Evolutionary conservation across 2,329 filamentous ascomycete genomes (phyloP).

Genomic region (Waltergamsia citrina): DNA sequence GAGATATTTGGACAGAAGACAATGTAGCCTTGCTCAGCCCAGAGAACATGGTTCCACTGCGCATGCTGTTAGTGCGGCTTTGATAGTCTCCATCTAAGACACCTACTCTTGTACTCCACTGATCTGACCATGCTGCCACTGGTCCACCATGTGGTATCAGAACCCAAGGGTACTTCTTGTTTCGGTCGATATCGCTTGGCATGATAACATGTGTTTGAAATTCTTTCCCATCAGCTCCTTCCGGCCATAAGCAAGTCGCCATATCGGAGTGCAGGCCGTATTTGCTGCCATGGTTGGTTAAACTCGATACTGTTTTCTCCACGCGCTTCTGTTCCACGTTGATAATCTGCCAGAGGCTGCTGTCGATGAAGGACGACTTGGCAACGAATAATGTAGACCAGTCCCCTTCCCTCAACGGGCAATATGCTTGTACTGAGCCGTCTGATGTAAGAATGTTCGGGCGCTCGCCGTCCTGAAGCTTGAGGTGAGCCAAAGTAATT

Average conservation of each 20-base stretch:
- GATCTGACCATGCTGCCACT: slow-evolving; percentile 38
- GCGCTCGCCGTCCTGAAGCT: slow-evolving; percentile 16
- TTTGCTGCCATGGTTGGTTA: slow-evolving; percentile 18
- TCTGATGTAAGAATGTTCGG: slow-evolving; percentile 14
- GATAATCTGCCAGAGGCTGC: slow-evolving; percentile 24
- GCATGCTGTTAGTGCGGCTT: not conserved
- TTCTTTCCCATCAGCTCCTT: slow-evolving; percentile 21
- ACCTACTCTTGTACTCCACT: slow-evolving; percentile 35
- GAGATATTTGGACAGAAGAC: slow-evolving; percentile 50
- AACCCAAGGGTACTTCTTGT: slow-evolving; percentile 25
- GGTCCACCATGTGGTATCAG: slow-evolving; percentile 29
- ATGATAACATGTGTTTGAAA: slow-evolving; percentile 29
- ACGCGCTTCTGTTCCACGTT: slow-evolving; percentile 11
- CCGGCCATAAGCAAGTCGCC: slow-evolving; percentile 29
- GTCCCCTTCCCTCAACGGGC: slow-evolving; percentile 14
- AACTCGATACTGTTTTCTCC: slow-evolving; percentile 17
- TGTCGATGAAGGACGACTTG: slow-evolving; percentile 26
- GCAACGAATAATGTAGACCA: slow-evolving; percentile 23
- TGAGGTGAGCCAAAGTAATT: slow-evolving; percentile 19
- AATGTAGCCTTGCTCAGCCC: slow-evolving; percentile 52
- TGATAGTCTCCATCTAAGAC: not conserved
- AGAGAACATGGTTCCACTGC: slow-evolving; percentile 45
- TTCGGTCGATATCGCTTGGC: slow-evolving; percentile 24
- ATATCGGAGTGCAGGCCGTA: slow-evolving; percentile 24
- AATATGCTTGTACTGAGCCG: slow-evolving; percentile 17